A percentile compares a stretch with the other conserved stretches of the same genome.
These are phyloP conservation scores for Quercus rubra DNA, from an alignment of 306 rosid species.

Conservation along the genomic window DNA sequence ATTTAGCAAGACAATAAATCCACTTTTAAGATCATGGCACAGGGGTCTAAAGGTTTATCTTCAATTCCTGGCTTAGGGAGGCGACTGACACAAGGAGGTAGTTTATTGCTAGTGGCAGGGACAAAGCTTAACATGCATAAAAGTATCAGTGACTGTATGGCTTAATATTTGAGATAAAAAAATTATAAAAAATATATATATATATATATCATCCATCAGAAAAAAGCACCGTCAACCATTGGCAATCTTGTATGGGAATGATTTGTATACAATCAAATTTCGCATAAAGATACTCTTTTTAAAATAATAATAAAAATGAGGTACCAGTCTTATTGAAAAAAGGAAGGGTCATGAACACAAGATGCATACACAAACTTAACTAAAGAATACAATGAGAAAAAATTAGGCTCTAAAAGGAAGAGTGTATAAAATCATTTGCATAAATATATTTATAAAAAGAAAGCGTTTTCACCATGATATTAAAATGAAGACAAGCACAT, in stretches of 20 bases:
- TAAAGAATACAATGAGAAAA: too few relatives aligned
- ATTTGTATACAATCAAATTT: not conserved
- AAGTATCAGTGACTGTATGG: not conserved
- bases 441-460: too few relatives aligned
- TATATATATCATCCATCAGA: not conserved
- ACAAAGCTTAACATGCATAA: not conserved
- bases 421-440: not conserved
- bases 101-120: not conserved
- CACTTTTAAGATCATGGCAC: not conserved
- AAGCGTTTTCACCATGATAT: conserved; percentile 7
- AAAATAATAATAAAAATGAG: too few relatives aligned
- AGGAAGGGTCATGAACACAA: too few relatives aligned
- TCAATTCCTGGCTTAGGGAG: not conserved
- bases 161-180: not conserved
- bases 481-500: not conserved
- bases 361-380: too few relatives aligned
- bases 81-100: not conserved
- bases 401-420: not conserved
- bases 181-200: not conserved
- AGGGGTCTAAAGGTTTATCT: not conserved
- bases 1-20: not conserved
- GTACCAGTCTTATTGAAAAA: too few relatives aligned
- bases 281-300: not conserved
- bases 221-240: not conserved
- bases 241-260: not conserved